A percentile compares a stretch with the other conserved stretches of the same genome.
Evolutionary conservation across 164 flowering plant genomes (phyloP).

Genomic region (Aristolochia contorta): DNA sequence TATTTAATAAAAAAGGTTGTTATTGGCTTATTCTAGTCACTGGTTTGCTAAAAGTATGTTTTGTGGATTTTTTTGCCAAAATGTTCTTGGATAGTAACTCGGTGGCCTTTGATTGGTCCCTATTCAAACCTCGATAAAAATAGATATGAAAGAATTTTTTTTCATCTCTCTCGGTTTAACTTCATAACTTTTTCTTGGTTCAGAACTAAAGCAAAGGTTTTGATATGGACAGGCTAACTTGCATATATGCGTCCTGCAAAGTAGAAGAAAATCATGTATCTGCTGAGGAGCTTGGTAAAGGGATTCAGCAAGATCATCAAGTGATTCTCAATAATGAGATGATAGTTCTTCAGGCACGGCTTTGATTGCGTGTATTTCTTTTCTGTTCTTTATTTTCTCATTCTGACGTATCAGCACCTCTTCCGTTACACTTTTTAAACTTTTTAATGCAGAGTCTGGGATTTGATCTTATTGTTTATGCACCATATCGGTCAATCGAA

Average conservation of each 20-base stretch:
- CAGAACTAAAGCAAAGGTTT: not conserved
- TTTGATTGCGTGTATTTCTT: constrained; percentile 9
- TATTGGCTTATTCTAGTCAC: not conserved
- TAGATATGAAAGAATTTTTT: too few species aligned
- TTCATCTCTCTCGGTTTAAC: too few species aligned
- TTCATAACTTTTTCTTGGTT: not conserved
- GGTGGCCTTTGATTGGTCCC: too few species aligned
- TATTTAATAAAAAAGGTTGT: not conserved
- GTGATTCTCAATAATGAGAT: constrained; percentile 96
- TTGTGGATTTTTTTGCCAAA: too few species aligned
- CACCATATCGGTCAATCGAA: constrained; percentile 91
- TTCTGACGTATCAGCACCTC: not conserved
- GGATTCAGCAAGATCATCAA: constrained; percentile 93
- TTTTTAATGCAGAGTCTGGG: constrained; percentile 65
- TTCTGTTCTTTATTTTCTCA: constrained; percentile 1
- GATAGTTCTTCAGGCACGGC: constrained; percentile 90
- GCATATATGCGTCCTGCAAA: constrained; percentile 93
- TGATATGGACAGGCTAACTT: constrained; percentile 65
- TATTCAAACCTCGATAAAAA: too few species aligned
- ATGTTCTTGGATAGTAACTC: too few species aligned
- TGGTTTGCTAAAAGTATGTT: not conserved
- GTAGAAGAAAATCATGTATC: constrained; percentile 99
- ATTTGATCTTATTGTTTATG: constrained; percentile 95
- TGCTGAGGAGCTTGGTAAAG: constrained; percentile 99
- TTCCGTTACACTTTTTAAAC: not conserved